Evolutionary conservation across 192 early-diverging fungal species (phyloP).

Genomic region (Linnemannia elongata): DNA sequence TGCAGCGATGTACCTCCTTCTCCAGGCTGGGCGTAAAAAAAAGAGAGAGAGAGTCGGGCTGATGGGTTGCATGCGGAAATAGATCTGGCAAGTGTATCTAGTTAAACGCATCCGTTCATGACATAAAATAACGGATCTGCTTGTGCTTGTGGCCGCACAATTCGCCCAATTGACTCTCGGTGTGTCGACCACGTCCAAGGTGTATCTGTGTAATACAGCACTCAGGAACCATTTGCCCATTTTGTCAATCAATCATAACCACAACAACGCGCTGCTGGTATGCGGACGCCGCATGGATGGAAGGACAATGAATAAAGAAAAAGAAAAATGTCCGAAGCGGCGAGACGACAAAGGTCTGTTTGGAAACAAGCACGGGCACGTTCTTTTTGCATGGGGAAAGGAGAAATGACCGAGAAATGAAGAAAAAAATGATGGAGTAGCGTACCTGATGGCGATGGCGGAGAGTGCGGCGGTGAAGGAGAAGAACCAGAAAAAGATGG

Average conservation of each 20-base stretch:
- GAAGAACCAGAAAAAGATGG: conserved; percentile 56
- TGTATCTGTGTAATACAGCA: neutral
- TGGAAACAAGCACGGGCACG: neutral
- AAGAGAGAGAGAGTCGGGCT: neutral
- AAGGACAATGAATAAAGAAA: neutral
- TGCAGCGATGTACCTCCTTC: neutral
- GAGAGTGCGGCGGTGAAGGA: conserved; percentile 49
- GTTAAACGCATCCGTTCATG: neutral
- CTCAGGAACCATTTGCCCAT: too few species aligned
- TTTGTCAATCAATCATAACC: neutral
- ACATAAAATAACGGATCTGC: neutral
- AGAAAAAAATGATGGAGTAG: too few species aligned
- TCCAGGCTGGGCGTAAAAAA: neutral
- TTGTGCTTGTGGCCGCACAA: neutral
- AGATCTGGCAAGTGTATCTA: neutral
- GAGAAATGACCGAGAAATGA: neutral
- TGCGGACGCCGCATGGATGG: neutral
- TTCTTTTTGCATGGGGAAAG: neutral
- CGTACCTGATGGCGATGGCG: conserved; percentile 49
- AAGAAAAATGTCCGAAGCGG: neutral
- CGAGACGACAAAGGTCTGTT: neutral
- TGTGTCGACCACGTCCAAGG: neutral
- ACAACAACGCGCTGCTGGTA: neutral
- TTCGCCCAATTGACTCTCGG: neutral
- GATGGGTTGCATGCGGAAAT: conserved; percentile 4